Evolutionary conservation across 768 basidiomycete genomes (phyloP).

Genomic region (Sistotremastrum niveocremeum): DNA sequence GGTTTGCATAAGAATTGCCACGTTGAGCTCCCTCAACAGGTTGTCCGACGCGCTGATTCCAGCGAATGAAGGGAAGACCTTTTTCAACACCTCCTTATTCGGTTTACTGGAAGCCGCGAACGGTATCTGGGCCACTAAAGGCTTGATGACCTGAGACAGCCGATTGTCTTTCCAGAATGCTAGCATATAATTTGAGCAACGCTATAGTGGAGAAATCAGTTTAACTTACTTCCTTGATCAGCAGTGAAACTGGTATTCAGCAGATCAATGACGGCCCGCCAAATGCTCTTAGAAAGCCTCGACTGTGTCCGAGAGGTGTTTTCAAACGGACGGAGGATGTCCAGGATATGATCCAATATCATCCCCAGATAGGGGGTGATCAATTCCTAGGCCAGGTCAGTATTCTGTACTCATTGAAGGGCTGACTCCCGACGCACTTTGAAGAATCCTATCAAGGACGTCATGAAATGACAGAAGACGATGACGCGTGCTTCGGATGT

Average conservation of each 20-base stretch:
- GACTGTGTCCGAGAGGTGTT: slow-evolving; percentile 12
- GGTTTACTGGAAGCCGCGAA: slow-evolving; percentile 27
- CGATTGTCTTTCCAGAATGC: slow-evolving; percentile 88
- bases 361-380: slow-evolving; percentile 89
- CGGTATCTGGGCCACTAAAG: slow-evolving; percentile 54
- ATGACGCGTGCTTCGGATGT: slow-evolving; percentile 36
- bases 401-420: background rate
- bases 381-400: slow-evolving; percentile 35
- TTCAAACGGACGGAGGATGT: slow-evolving; percentile 39
- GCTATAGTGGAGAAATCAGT: background rate
- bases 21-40: slow-evolving; percentile 69
- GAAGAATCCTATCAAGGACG: slow-evolving; percentile 70
- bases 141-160: slow-evolving; percentile 43
- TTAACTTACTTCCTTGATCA: slow-evolving; percentile 66
- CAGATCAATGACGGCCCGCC: slow-evolving; percentile 47
- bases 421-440: slow-evolving; percentile 36
- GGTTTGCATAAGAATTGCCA: slow-evolving; percentile 76
- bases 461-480: slow-evolving; percentile 65
- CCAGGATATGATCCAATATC: slow-evolving; percentile 51
- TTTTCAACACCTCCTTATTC: slow-evolving; percentile 19
- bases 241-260: slow-evolving; percentile 56
- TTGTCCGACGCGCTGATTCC: slow-evolving; percentile 39
- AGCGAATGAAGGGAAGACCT: slow-evolving; percentile 32
- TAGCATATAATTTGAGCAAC: slow-evolving; percentile 15
- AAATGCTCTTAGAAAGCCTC: slow-evolving; percentile 32